phyloP scores from a whole-genome alignment of 768 basidiomycete genomes.

The Naganishia vishniacii region DNA sequence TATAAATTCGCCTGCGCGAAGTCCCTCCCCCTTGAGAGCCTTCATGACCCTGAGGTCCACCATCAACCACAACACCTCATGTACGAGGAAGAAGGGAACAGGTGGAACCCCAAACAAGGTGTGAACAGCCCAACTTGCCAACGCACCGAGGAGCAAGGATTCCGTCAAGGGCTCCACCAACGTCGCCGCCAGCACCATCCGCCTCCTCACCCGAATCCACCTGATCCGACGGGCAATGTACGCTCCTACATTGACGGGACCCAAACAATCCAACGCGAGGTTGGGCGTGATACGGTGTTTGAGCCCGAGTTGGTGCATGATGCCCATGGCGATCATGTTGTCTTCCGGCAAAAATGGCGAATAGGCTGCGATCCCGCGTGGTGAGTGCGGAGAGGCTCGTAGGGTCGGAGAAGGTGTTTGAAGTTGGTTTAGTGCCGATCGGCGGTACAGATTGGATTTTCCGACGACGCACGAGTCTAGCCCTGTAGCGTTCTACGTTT shows the following conservation, averaged over 20 bases:
- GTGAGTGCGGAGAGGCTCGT: conserved; percentile 37
- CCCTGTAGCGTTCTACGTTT: conserved; percentile 61
- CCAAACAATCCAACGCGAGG: conserved; percentile 80
- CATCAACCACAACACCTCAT: conserved; percentile 60
- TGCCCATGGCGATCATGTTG: conserved; percentile 85
- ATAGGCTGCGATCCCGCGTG: conserved; percentile 68
- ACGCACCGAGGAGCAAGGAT: conserved; percentile 63
- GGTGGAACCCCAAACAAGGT: conserved; percentile 46
- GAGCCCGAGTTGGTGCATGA: conserved; percentile 88
- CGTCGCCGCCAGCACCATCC: conserved; percentile 82
- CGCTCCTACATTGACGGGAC: conserved; percentile 74
- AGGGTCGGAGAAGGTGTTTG: conserved; percentile 39
- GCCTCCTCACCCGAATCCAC: conserved; percentile 95
- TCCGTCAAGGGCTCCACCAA: conserved; percentile 90
- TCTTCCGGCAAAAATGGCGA: conserved; percentile 91
- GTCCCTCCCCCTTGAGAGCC: conserved; percentile 63
- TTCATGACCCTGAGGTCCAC: conserved; percentile 78
- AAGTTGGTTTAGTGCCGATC: conserved; percentile 68
- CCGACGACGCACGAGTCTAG: conserved; percentile 94
- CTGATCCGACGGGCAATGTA: conserved; percentile 85
- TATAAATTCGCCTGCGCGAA: conserved; percentile 53
- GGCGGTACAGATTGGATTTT: conserved; percentile 89
- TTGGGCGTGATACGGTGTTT: conserved; percentile 87
- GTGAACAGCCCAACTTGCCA: conserved; percentile 58
- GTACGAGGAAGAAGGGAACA: conserved; percentile 54